Conservation (phyloP, 352 stramenopile species). For the Plasmopara viticola region DNA sequence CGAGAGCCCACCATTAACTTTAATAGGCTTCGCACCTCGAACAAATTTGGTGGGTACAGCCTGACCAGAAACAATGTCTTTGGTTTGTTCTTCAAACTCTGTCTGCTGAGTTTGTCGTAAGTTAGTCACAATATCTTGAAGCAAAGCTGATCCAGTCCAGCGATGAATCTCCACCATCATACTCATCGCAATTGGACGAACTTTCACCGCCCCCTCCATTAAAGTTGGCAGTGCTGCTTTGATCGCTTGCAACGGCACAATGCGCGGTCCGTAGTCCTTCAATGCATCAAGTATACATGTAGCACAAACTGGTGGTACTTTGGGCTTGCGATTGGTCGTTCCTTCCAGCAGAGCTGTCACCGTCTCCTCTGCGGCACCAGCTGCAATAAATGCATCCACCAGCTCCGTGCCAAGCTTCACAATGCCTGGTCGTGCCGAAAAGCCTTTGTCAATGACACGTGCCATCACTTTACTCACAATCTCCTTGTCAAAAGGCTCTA, state of each 20-base stretch:
- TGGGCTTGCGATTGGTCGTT: constrained; percentile 83
- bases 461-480: constrained; percentile 70
- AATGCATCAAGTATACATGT: constrained; percentile 59
- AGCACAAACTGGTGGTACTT: constrained; percentile 72
- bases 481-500: constrained; percentile 61
- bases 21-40: constrained; percentile 44
- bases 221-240: constrained; percentile 61
- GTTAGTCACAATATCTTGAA: constrained; percentile 76
- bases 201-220: constrained; percentile 80
- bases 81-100: constrained; percentile 72
- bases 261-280: constrained; percentile 71
- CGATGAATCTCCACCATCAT: constrained; percentile 77
- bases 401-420: constrained; percentile 79
- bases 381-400: constrained; percentile 65
- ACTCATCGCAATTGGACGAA: constrained; percentile 70
- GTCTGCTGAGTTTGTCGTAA: constrained; percentile 78
- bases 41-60: constrained; percentile 66
- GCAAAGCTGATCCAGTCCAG: constrained; percentile 65
- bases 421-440: constrained; percentile 65
- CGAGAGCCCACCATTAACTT: constrained; percentile 5
- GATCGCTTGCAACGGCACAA: constrained; percentile 63
- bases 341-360: constrained; percentile 69
- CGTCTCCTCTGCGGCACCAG: constrained; percentile 69
- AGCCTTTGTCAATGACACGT: constrained; percentile 76
- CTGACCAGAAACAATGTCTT: constrained; percentile 63